Conservation (phyloP, 768 basidiomycete species). For the Termitomyces bulborhizus region DNA sequence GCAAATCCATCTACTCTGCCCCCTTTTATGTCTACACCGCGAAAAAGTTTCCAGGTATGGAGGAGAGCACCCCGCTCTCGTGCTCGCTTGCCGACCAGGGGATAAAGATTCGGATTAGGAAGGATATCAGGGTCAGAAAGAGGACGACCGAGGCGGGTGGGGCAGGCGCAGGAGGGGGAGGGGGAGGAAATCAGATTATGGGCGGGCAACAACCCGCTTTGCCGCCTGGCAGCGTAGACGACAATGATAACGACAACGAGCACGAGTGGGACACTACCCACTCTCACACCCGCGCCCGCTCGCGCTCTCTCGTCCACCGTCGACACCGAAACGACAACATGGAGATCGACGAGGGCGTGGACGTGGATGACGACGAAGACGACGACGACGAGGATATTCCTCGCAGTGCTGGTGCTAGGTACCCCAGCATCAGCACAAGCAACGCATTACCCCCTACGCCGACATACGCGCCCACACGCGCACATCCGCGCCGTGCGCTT, state of each 20-base stretch:
- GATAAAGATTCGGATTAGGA: constrained; percentile 91
- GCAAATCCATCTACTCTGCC: constrained; percentile 83
- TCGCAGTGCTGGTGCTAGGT: too few species aligned
- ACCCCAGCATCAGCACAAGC: too few species aligned
- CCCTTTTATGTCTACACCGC: constrained; percentile 94
- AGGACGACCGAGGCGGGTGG: constrained; percentile 34
- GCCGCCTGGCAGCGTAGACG: constrained; percentile 6
- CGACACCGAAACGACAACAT: neutral
- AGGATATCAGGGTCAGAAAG: constrained; percentile 84
- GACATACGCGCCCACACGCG: neutral
- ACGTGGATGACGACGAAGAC: neutral
- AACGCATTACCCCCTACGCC: neutral
- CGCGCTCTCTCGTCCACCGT: too few species aligned
- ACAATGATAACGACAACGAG: neutral
- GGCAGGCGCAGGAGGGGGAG: too few species aligned
- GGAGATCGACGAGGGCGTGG: constrained; percentile 13
- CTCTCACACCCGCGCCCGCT: too few species aligned
- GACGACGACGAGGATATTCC: neutral
- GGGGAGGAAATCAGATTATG: constrained; percentile 16
- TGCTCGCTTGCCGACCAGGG: constrained; percentile 93
- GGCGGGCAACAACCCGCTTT: constrained; percentile 12
- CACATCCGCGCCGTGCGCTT: constrained; percentile 20
- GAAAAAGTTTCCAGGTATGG: constrained; percentile 97
- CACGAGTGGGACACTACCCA: neutral
- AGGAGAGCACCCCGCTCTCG: constrained; percentile 87